Conservation (phyloP, 202 grass and related monocot genomes). For the Dendrocalamus latiflorus region DNA sequence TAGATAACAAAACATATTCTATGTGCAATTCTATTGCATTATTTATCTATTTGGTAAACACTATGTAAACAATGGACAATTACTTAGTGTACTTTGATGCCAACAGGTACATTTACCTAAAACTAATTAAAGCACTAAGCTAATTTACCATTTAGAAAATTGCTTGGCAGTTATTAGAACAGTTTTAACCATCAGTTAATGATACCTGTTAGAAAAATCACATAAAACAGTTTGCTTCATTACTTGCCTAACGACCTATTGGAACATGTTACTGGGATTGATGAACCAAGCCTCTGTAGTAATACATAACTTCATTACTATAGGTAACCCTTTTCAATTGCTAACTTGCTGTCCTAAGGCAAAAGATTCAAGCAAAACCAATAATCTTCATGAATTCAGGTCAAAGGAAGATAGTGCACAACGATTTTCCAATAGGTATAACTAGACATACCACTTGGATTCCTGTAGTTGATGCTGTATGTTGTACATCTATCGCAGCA, state of each 20-base stretch:
- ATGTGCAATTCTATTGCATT: neutral
- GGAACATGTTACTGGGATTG: neutral
- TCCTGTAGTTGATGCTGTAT: constrained; percentile 25
- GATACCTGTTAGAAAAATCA: neutral
- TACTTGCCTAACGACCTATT: constrained; percentile 1
- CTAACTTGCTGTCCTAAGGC: neutral
- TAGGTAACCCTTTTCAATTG: neutral
- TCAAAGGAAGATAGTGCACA: neutral
- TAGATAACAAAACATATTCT: neutral
- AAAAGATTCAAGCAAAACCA: neutral
- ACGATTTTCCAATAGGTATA: neutral
- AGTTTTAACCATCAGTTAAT: neutral
- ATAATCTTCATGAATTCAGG: constrained; percentile 2
- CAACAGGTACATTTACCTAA: constrained; percentile 12
- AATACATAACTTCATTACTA: neutral
- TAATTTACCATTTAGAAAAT: neutral
- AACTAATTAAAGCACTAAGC: constrained; percentile 1
- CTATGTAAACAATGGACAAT: constrained; percentile 8
- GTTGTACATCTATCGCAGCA: constrained; percentile 10
- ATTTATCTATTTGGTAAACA: neutral
- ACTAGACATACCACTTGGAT: constrained; percentile 29
- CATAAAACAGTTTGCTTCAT: neutral
- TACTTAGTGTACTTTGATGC: neutral
- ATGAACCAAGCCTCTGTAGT: neutral
- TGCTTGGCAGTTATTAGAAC: neutral